A percentile compares a stretch with the other conserved stretches of the same genome.
Conservation (phyloP, 2,329 filamentous ascomycete genomes). For the Penicillium sp. region DNA sequence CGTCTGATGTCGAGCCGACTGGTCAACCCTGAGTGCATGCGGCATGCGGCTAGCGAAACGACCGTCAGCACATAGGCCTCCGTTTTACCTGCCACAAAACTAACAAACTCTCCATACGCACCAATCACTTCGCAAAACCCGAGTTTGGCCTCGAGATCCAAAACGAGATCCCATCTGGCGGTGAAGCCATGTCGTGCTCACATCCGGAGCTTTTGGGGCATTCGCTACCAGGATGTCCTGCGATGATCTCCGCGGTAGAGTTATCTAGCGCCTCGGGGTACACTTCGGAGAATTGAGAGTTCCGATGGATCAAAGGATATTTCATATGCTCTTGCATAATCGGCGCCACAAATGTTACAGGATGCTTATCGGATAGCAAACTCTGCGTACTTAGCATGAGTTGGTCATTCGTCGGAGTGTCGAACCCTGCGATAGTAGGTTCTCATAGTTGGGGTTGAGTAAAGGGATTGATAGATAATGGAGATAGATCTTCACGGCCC, state of each 20-base stretch:
- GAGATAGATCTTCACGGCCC: neutral
- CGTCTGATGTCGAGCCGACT: neutral
- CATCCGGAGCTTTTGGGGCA: slow-evolving; percentile 4
- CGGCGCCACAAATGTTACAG: neutral
- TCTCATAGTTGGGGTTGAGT: neutral
- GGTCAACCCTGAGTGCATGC: neutral
- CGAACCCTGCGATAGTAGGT: neutral
- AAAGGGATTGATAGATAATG: neutral
- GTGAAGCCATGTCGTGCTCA: slow-evolving; percentile 18
- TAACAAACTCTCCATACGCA: slow-evolving; percentile 6
- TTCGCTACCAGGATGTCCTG: neutral
- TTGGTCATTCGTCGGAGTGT: neutral
- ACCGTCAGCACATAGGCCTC: slow-evolving; percentile 4
- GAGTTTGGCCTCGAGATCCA: slow-evolving; percentile 8
- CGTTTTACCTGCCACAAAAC: slow-evolving; percentile 3
- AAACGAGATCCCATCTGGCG: slow-evolving; percentile 20
- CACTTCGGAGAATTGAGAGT: neutral
- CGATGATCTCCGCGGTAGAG: neutral
- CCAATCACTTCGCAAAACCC: slow-evolving; percentile 16
- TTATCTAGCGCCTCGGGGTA: neutral
- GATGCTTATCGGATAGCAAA: neutral
- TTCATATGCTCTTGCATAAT: neutral
- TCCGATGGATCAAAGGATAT: neutral
- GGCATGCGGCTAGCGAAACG: slow-evolving; percentile 1
- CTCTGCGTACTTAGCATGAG: neutral